Conservation (phyloP, 2,329 filamentous ascomycete genomes). For the Paraphoma sp. region DNA sequence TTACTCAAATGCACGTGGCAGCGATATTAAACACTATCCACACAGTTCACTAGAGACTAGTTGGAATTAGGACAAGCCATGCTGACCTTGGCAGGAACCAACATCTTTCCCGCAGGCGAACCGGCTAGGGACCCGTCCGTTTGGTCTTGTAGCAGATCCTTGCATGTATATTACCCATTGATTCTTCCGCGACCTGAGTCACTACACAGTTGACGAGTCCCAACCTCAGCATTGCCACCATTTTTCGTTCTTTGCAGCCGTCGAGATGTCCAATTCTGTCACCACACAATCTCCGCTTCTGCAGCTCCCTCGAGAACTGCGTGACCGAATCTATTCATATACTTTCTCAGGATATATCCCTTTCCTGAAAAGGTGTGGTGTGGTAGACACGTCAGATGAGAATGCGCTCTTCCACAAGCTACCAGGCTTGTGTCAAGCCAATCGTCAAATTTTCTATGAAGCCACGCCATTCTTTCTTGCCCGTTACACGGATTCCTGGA, state of each 20-base stretch:
- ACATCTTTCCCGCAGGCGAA: too few relatives aligned
- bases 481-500: not conserved
- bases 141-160: not conserved
- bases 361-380: not conserved
- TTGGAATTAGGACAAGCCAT: too few relatives aligned
- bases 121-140: not conserved
- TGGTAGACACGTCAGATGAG: not conserved
- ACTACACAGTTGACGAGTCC: not conserved
- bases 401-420: not conserved
- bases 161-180: not conserved
- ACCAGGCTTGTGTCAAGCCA: constrained; percentile 1
- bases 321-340: not conserved
- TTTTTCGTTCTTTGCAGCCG: not conserved
- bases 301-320: not conserved
- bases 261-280: not conserved
- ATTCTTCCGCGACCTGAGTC: not conserved
- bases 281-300: not conserved
- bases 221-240: not conserved
- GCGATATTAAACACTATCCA: too few relatives aligned
- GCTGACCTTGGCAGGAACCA: too few relatives aligned
- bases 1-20: too few relatives aligned
- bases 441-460: not conserved
- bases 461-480: not conserved
- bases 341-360: not conserved
- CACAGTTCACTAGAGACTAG: too few relatives aligned